Evolutionary conservation across 768 basidiomycete genomes (phyloP).

Genomic region (Mycena albidolilacea): DNA sequence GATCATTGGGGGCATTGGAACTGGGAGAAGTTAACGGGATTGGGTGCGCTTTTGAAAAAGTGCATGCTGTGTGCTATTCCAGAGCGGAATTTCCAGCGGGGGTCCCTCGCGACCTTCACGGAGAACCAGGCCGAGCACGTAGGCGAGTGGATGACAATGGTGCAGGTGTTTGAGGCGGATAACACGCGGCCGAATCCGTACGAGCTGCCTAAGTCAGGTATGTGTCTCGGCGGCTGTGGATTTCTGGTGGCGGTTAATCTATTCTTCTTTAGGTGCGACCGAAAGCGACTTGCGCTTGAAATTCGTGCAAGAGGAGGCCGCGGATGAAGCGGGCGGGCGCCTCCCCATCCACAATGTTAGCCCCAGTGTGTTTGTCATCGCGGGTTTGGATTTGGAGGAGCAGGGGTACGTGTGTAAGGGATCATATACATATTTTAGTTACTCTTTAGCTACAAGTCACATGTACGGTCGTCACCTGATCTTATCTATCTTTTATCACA

Average conservation of each 20-base stretch:
- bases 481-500: too few species aligned
- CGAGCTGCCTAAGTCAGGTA: not conserved
- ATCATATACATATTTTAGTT: too few species aligned
- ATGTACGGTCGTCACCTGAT: too few species aligned
- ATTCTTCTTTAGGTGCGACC: conserved; percentile 8
- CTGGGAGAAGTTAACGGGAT: conserved; percentile 46
- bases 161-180: conserved; percentile 27
- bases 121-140: conserved; percentile 3
- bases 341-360: conserved; percentile 38
- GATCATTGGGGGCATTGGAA: conserved; percentile 41
- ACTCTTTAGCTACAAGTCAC: too few species aligned
- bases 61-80: conserved; percentile 11
- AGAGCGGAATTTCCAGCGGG: conserved; percentile 20
- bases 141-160: not conserved
- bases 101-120: not conserved
- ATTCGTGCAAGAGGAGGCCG: conserved; percentile 38
- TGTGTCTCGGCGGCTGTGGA: not conserved
- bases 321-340: not conserved
- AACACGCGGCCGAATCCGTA: conserved; percentile 6
- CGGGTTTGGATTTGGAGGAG: conserved; percentile 41
- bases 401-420: conserved; percentile 43
- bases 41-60: conserved; percentile 42
- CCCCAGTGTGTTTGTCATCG: conserved; percentile 35
- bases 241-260: too few species aligned
- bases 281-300: conserved; percentile 33